phyloP scores from a whole-genome alignment of 768 basidiomycete genomes.

The Tephrocybe sp. region DNA sequence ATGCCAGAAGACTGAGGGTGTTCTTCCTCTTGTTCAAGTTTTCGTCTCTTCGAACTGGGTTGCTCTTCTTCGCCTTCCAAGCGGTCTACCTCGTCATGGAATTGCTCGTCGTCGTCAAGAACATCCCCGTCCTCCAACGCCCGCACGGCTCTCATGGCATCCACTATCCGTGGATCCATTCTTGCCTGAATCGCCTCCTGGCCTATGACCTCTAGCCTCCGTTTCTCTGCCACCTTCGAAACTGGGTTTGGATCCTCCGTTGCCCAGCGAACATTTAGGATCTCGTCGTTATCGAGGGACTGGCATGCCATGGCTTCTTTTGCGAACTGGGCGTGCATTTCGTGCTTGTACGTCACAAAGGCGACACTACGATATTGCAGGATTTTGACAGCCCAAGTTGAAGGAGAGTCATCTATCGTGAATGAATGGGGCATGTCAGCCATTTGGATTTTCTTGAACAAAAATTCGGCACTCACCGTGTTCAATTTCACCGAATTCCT shows the following conservation, averaged over 20 bases:
- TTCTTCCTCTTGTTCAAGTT: slow-evolving; percentile 27
- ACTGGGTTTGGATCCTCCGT: slow-evolving; percentile 98
- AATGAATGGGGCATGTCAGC: background rate
- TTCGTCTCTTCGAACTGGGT: slow-evolving; percentile 33
- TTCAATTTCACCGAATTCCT: slow-evolving; percentile 94
- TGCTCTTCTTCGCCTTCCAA: slow-evolving; percentile 33
- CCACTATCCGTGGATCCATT: slow-evolving; percentile 86
- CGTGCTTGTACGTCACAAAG: slow-evolving; percentile 91
- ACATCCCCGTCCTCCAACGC: slow-evolving; percentile 83
- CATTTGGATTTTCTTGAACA: background rate
- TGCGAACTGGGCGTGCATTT: slow-evolving; percentile 89
- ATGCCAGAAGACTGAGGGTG: slow-evolving; percentile 51
- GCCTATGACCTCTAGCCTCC: slow-evolving; percentile 79
- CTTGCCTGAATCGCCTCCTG: slow-evolving; percentile 80
- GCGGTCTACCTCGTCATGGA: slow-evolving; percentile 22
- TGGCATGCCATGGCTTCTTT: slow-evolving; percentile 99
- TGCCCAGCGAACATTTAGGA: slow-evolving; percentile 98
- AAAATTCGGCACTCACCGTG: slow-evolving; percentile 57
- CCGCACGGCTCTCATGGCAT: slow-evolving; percentile 82
- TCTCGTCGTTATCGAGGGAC: slow-evolving; percentile 94
- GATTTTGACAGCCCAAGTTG: slow-evolving; percentile 64
- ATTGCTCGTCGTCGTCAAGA: slow-evolving; percentile 37
- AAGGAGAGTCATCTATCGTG: slow-evolving; percentile 23
- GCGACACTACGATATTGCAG: slow-evolving; percentile 94
- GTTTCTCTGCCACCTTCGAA: slow-evolving; percentile 82